Percentiles rank a stretch among this genome's conserved stretches.
Conservation (phyloP, 2,329 filamentous ascomycete genomes). For the Incumbomyces lentus region DNA sequence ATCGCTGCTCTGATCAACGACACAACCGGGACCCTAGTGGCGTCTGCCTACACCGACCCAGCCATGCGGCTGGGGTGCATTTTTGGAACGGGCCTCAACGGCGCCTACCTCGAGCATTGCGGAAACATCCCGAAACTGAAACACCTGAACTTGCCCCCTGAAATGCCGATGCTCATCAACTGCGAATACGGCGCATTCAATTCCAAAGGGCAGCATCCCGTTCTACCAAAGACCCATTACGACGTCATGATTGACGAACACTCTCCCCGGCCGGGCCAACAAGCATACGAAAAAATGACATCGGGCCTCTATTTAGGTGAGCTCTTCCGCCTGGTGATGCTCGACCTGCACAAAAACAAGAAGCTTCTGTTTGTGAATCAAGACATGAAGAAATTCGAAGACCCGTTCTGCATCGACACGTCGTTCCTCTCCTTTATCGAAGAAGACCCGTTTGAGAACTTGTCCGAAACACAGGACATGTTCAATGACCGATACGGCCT, state of each 20-base stretch:
- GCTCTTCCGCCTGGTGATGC: slow-evolving; percentile 77
- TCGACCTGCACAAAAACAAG: slow-evolving; percentile 74
- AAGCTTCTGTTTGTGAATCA: slow-evolving; percentile 74
- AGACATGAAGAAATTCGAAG: slow-evolving; percentile 68
- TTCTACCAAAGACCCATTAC: slow-evolving; percentile 76
- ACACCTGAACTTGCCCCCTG: slow-evolving; percentile 74
- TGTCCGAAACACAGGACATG: slow-evolving; percentile 76
- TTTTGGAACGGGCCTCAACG: slow-evolving; percentile 96
- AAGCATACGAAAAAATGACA: slow-evolving; percentile 97
- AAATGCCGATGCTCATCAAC: slow-evolving; percentile 87
- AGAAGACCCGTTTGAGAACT: slow-evolving; percentile 91
- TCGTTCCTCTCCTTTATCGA: slow-evolving; percentile 91
- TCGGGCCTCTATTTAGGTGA: slow-evolving; percentile 90
- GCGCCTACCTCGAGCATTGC: slow-evolving; percentile 91
- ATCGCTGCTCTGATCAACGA: slow-evolving; percentile 92
- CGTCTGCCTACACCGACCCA: slow-evolving; percentile 89
- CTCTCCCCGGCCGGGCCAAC: slow-evolving; percentile 84
- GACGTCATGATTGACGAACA: slow-evolving; percentile 82
- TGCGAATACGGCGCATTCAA: slow-evolving; percentile 97
- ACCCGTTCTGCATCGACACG: slow-evolving; percentile 80
- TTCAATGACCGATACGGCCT: slow-evolving; percentile 69
- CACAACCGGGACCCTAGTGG: slow-evolving; percentile 92
- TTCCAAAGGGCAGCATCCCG: slow-evolving; percentile 63
- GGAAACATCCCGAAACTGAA: slow-evolving; percentile 89
- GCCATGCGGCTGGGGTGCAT: slow-evolving; percentile 94